Evolutionary conservation across 2,329 filamentous ascomycete species (phyloP), one percentile per base, ranked within the genome.

Genomic region (Rhytidhysteron rufulum): DNA sequence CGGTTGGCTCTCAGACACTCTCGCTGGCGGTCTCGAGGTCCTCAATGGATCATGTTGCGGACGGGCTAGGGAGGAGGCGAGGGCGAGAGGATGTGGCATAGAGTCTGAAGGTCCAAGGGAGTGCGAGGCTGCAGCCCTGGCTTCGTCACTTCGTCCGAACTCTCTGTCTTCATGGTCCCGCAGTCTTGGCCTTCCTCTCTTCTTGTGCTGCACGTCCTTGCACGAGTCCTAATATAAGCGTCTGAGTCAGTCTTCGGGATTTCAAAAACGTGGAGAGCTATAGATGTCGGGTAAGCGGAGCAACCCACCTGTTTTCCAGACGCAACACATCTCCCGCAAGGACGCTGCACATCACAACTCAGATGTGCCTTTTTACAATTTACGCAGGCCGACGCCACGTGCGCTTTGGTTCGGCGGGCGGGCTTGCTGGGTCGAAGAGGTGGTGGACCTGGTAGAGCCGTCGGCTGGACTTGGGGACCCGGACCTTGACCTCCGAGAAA

Each of bases 311-410:
- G 72, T 59, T 91, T 93, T 44, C 85, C 85, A 57, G 87, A 88
- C 54, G 80, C 80, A 24, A 85, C 70, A 60, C 87, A 93, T 58
- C 87, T 78, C 20, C 83, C 83, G 59, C 87, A 93, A 20, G 87
- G 87, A 41, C 87, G 77, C 63, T 88, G 83, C 37, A 85, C 67
- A 57, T 78, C 74, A 53, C 74, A 78, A 47, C 73, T 75, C 48
- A 93, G 75, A 76, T 93, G 87, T 27, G 87, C 87, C 63, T 81
- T 82, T 62, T 91, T 91, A 70, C 87, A 93, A 44, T 88, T 88
- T 51, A 91, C 83, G 61, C 87, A 93, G 19, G 87, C 87, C 25
- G 86, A 90, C 37, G 86, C 85, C 39, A 91, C 87, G 69, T 93
- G 87, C 11, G 85, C 85, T 60, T 88, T 88, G 5, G 83, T 82